Percentiles rank a stretch among this genome's conserved stretches.
These are phyloP conservation scores for Vigna hirtella DNA, from an alignment of 306 rosid species.

Conservation along the genomic window DNA sequence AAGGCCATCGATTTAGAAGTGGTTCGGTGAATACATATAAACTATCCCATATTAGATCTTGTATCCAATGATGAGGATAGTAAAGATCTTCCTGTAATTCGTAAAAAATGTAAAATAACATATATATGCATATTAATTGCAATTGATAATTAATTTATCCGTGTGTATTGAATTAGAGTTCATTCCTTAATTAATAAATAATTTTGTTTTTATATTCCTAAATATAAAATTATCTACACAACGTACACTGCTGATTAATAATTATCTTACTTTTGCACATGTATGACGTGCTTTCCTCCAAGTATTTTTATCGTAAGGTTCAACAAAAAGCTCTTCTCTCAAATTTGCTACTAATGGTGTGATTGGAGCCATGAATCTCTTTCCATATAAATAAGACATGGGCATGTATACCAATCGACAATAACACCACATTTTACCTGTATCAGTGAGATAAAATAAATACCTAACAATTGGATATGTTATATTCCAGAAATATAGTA, in stretches of 20 bases:
- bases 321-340: slow-evolving; percentile 57
- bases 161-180: no score
- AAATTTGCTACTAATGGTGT: slow-evolving; percentile 60
- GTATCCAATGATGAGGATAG: slow-evolving; percentile 60
- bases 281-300: slow-evolving; percentile 65
- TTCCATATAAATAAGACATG: slow-evolving; percentile 54
- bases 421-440: slow-evolving; percentile 80
- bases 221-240: no score
- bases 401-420: slow-evolving; percentile 59
- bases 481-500: neutral
- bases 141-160: no score
- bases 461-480: neutral
- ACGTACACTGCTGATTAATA: no score
- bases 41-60: slow-evolving; percentile 71
- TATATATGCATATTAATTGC: no score
- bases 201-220: no score
- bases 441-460: slow-evolving; percentile 12
- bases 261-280: slow-evolving; percentile 54
- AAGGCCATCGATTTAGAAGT: slow-evolving; percentile 70
- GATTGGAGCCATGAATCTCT: slow-evolving; percentile 66
- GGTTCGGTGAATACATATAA: slow-evolving; percentile 61
- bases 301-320: slow-evolving; percentile 54
- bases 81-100: slow-evolving; percentile 61
- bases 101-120: neutral
- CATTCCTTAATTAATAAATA: no score